These are phyloP conservation scores for Diplotaxis tenuifolia DNA, from an alignment of 345 rosid species.

Conservation along the genomic window DNA sequence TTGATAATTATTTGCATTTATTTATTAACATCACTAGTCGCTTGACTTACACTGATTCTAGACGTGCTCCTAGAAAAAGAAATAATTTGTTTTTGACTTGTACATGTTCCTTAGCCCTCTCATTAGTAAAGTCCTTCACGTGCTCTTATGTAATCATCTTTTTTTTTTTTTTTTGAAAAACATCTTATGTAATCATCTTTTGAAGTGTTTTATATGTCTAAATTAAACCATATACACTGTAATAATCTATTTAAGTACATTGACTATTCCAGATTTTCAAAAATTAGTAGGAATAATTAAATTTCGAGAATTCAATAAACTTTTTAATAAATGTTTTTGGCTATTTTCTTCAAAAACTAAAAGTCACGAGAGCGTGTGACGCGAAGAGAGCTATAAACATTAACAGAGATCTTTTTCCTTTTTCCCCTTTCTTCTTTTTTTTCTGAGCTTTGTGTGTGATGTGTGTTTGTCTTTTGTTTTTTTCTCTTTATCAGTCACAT, in stretches of 20 bases:
- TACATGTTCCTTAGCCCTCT: conserved; percentile 18
- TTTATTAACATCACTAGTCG: not conserved
- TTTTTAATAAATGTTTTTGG: not conserved
- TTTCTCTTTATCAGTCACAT: not conserved
- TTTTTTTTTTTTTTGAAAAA: too few relatives aligned
- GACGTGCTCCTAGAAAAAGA: conserved; percentile 15
- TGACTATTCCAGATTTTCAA: not conserved
- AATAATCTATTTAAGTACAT: conserved; percentile 4
- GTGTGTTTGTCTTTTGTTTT: not conserved
- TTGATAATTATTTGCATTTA: conserved; percentile 22
- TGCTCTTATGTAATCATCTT: too few relatives aligned
- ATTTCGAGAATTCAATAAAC: not conserved
- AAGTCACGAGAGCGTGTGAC: conserved; percentile 7
- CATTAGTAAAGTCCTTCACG: conserved; percentile 31
- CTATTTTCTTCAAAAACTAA: not conserved
- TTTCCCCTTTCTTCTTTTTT: not conserved
- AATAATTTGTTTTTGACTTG: conserved; percentile 2
- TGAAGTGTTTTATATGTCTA: conserved; percentile 6
- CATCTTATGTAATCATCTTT: too few relatives aligned
- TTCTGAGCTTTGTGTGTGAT: not conserved
- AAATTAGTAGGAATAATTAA: not conserved
- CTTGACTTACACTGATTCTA: conserved; percentile 19
- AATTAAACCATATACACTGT: not conserved
- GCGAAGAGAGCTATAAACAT: not conserved
- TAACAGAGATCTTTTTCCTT: not conserved